Evolutionary conservation across 495 filamentous ascomycete species (phyloP).

Genomic region (Cercophora samala): DNA sequence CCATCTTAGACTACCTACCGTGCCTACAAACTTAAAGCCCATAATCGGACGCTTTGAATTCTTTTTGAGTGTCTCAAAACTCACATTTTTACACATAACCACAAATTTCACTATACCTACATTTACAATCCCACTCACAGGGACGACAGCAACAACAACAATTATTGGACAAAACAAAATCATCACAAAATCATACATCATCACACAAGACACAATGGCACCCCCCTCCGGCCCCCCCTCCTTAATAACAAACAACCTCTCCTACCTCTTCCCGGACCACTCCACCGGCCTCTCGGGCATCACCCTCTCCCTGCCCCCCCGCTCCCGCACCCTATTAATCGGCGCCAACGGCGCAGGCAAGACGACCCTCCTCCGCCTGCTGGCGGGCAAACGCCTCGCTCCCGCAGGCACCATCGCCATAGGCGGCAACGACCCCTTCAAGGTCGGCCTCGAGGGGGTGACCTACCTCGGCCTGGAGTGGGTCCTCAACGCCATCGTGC

Average conservation of each 20-base stretch:
- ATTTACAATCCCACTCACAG: no score
- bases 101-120: no score
- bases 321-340: slow-evolving; percentile 86
- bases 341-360: slow-evolving; percentile 98
- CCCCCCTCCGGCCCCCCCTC: slow-evolving; percentile 28
- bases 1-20: no score
- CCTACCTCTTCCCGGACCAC: slow-evolving; percentile 84
- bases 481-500: slow-evolving; percentile 96
- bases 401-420: slow-evolving; percentile 69
- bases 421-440: slow-evolving; percentile 85
- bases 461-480: slow-evolving; percentile 97
- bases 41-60: no score
- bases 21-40: no score
- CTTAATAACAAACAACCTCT: slow-evolving; percentile 68
- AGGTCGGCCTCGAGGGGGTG: slow-evolving; percentile 79
- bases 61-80: no score
- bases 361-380: slow-evolving; percentile 81
- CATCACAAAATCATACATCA: not conserved
- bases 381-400: slow-evolving; percentile 90
- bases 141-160: not conserved
- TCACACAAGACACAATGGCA: not conserved
- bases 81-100: not conserved
- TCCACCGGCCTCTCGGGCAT: slow-evolving; percentile 68
- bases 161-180: not conserved
- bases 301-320: slow-evolving; percentile 69